Evolutionary conservation across 129 eudicot species (phyloP).

Genomic region (Ambrosia trifida): DNA sequence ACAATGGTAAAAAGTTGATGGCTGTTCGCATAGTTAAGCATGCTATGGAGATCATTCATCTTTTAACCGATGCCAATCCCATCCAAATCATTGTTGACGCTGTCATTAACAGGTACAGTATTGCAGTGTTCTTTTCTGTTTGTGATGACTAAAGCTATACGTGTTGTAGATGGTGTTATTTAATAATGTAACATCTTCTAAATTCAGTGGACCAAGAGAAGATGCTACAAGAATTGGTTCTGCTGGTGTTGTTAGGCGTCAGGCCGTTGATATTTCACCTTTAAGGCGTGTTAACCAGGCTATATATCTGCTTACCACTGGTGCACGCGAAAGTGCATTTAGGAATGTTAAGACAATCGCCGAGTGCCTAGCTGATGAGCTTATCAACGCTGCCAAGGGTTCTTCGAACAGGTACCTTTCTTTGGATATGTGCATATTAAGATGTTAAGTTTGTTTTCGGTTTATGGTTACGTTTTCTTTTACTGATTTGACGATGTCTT

Average conservation of each 20-base stretch:
- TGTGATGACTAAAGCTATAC: no score
- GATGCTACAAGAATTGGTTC: slow-evolving; percentile 16
- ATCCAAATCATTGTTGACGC: slow-evolving; percentile 12
- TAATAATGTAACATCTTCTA: background rate
- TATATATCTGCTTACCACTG: slow-evolving; percentile 16
- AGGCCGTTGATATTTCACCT: slow-evolving; percentile 20
- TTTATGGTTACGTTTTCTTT: background rate
- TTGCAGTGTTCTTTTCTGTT: no score
- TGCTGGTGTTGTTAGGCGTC: slow-evolving; percentile 29
- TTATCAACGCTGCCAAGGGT: slow-evolving; percentile 17
- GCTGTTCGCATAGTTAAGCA: slow-evolving; percentile 16
- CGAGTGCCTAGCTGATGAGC: slow-evolving; percentile 13
- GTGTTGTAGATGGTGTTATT: background rate
- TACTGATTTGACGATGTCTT: background rate
- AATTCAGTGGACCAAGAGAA: slow-evolving; percentile 22
- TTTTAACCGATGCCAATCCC: slow-evolving; percentile 7
- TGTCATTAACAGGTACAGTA: background rate
- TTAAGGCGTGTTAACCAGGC: slow-evolving; percentile 22
- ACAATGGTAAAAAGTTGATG: slow-evolving; percentile 12
- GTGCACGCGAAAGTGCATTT: slow-evolving; percentile 18
- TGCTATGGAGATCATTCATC: slow-evolving; percentile 17
- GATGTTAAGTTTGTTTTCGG: background rate
- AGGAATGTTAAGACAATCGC: slow-evolving; percentile 10
- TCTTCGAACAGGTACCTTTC: slow-evolving; percentile 11
- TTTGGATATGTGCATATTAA: background rate